These are phyloP conservation scores for Austropuccinia psidii DNA, from an alignment of 1,284 basidiomycete genomes.

Conservation along the genomic window DNA sequence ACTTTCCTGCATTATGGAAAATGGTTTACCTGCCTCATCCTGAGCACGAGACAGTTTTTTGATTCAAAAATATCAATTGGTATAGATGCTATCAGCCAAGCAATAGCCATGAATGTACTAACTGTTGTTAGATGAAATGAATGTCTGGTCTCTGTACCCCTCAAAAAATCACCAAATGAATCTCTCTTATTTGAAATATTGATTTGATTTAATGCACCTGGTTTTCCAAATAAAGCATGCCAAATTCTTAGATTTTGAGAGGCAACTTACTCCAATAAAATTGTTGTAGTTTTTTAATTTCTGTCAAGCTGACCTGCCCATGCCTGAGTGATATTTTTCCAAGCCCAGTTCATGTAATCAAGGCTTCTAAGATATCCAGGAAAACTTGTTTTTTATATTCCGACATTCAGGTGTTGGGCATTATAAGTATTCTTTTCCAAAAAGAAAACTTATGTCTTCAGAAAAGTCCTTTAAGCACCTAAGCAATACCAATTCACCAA, in stretches of 20 bases:
- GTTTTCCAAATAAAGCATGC: slow-evolving; percentile 2
- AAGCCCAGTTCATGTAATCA: not conserved
- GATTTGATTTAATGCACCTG: not conserved
- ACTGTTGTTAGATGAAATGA: not conserved
- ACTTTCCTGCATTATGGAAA: not conserved
- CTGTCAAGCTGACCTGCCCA: not conserved
- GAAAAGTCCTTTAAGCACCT: too few species aligned
- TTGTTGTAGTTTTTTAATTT: too few species aligned
- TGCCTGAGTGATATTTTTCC: not conserved
- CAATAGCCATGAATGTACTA: slow-evolving; percentile 9
- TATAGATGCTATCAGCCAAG: slow-evolving; percentile 14
- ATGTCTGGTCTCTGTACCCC: not conserved
- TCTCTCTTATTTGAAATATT: not conserved
- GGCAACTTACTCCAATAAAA: not conserved
- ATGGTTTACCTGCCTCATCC: too few species aligned
- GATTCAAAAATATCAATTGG: too few species aligned
- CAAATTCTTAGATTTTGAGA: not conserved
- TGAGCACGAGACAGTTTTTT: too few species aligned
- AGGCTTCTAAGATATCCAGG: not conserved
- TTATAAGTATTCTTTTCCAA: not conserved
- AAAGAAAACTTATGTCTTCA: not conserved
- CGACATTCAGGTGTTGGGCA: not conserved
- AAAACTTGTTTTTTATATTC: not conserved
- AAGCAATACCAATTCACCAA: too few species aligned
- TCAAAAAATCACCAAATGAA: not conserved